Evolutionary conservation across 331 rosid genomes (phyloP).

Genomic region (Phaseolus coccineus): DNA sequence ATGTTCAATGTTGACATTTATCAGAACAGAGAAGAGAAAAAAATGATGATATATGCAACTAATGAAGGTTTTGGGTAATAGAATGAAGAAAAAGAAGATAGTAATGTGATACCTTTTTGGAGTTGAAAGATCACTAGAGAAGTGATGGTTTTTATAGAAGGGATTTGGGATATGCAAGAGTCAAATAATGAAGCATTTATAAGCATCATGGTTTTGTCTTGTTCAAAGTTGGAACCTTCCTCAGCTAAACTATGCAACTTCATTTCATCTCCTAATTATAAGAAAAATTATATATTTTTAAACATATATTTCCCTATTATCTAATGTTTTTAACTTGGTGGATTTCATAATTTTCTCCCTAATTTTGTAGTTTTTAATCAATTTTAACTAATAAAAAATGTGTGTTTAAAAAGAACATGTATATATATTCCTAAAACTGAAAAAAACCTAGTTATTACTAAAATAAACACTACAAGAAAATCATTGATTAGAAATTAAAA

Average conservation of each 20-base stretch:
- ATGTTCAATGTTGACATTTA: neutral
- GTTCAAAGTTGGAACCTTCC: slow-evolving; percentile 41
- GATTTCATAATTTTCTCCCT: too few species aligned
- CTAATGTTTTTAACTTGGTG: too few species aligned
- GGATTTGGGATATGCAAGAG: slow-evolving; percentile 11
- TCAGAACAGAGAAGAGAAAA: neutral
- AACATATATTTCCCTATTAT: too few species aligned
- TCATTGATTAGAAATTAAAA: too few species aligned
- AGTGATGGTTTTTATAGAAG: neutral
- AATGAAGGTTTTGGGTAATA: too few species aligned
- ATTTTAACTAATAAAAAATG: too few species aligned
- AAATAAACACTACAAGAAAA: too few species aligned
- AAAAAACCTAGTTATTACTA: neutral
- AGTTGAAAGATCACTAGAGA: neutral
- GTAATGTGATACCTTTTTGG: slow-evolving; percentile 6
- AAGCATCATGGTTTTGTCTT: neutral
- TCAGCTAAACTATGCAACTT: neutral
- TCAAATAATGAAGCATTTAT: neutral
- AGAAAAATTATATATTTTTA: too few species aligned
- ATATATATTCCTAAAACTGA: too few species aligned
- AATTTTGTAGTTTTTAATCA: too few species aligned
- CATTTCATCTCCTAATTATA: neutral
- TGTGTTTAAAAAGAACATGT: too few species aligned
- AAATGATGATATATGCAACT: neutral
- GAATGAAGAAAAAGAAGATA: neutral